Base-by-base conservation (phyloP, 192 early-diverging fungal species). In the Dimargaris xerosporica region DNA sequence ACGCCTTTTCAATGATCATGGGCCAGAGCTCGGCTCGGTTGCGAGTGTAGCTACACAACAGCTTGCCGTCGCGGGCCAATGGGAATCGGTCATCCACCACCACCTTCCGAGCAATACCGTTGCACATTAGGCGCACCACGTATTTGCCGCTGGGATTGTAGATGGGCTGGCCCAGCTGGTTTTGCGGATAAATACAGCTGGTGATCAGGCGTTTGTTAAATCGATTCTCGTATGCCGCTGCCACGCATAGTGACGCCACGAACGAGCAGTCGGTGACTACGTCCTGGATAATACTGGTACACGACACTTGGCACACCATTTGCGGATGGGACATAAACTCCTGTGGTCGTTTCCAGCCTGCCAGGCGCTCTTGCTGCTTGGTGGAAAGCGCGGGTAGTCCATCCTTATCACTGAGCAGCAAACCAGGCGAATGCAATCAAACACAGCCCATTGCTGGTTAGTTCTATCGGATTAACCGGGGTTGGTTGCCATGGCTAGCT, bases 221-320 rank as follows among this genome's bases (percentile, higher is more conserved):
- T 52, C 77, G 75, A 12, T 71, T 67, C 65, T 94, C 90, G 64
- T 91, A 90, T 34, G 82, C 84, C 2, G 89, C 84, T 39, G 85
- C 76, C 16, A 93, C 90, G 65, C 89, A 90, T 31, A 96, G 67
- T 30, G 90, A 91, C 5, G 93, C 90, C 6, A 96, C 93, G 72
- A 96, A 93, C 13, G 91, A 94, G 69, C 93, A 96, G 73, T 96
- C 93, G 3, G 88, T 91, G 1, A 96, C 93, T 17, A 90, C 82
- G 67, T 96, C 91, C 76, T 93, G 81, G 50, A 85, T 73, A 44
- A 87, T 86, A 60, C 76, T 82, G 1, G 69, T 69, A 66, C 83
- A 81, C 10, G 88, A 88, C 34, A 84, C 75, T 30, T 78, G 62
- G 23, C 72, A 70, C 62, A 94, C 83, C 67, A 96, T 80, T 44